phyloP scores from a whole-genome alignment of 805 yeast genomes.

The Candida andamanensis region DNA sequence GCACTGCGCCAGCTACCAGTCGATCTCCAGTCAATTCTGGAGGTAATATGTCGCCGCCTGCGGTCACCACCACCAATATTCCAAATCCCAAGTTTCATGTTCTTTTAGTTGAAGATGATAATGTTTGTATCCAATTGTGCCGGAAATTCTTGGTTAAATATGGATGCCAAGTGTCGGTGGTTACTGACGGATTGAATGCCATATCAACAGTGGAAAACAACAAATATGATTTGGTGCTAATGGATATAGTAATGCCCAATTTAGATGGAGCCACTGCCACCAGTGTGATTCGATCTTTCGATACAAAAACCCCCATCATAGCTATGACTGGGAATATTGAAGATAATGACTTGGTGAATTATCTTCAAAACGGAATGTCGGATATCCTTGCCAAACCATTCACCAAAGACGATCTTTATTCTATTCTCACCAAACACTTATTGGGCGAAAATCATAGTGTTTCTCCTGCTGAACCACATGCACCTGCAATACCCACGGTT shows the following conservation, averaged over 20 bases:
- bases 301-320: slow-evolving; percentile 80
- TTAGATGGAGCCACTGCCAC: slow-evolving; percentile 89
- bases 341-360: slow-evolving; percentile 73
- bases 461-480: not conserved
- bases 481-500: no score
- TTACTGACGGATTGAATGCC: slow-evolving; percentile 87
- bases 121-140: slow-evolving; percentile 77
- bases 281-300: slow-evolving; percentile 79
- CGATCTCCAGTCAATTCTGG: no score
- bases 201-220: slow-evolving; percentile 68
- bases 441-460: no score
- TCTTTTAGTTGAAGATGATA: slow-evolving; percentile 73
- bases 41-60: slow-evolving; percentile 1
- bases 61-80: slow-evolving; percentile 18
- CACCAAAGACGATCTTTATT: slow-evolving; percentile 76
- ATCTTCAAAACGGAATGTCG: slow-evolving; percentile 83
- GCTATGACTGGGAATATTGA: slow-evolving; percentile 92
- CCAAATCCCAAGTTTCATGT: slow-evolving; percentile 58
- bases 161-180: slow-evolving; percentile 91
- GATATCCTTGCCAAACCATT: slow-evolving; percentile 94
- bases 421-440: slow-evolving; percentile 71
- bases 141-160: slow-evolving; percentile 76
- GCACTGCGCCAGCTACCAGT: not conserved
- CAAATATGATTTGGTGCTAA: slow-evolving; percentile 69
- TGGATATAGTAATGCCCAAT: slow-evolving; percentile 90